A percentile compares a stretch with the other conserved stretches of the same genome.
Evolutionary conservation across 257 asterid genomes (phyloP).

Genomic region (Lithospermum erythrorhizon): DNA sequence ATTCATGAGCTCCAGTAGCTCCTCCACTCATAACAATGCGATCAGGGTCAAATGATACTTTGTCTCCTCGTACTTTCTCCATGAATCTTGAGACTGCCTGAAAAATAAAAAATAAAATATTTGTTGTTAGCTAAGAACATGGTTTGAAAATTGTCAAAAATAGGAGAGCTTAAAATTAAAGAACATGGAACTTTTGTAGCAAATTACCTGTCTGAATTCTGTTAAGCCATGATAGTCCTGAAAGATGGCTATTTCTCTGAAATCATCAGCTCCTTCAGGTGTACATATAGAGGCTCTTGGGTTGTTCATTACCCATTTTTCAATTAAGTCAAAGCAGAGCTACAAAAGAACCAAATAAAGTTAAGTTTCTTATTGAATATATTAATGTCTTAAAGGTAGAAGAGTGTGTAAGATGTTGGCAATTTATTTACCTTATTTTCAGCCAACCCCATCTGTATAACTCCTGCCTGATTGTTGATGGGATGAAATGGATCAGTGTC

Average conservation of each 20-base stretch:
- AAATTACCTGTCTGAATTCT: slow-evolving; percentile 10
- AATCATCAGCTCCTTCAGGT: slow-evolving; percentile 3
- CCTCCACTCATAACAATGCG: slow-evolving; percentile 18
- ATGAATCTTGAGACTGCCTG: slow-evolving; percentile 15
- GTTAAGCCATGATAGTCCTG: slow-evolving; percentile 16
- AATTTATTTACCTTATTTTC: not conserved
- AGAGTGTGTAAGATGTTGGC: not conserved
- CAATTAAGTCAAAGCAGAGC: slow-evolving; percentile 15
- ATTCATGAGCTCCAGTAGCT: slow-evolving; percentile 16
- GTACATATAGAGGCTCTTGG: slow-evolving; percentile 14
- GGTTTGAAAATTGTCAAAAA: not conserved
- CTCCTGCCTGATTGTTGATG: not conserved
- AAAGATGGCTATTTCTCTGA: slow-evolving; percentile 11
- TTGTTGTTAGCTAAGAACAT: no score
- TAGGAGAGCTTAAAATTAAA: not conserved
- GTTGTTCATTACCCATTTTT: slow-evolving; percentile 14
- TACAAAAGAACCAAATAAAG: not conserved
- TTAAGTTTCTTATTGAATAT: no score
- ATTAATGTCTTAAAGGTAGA: not conserved
- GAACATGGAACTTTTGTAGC: not conserved
- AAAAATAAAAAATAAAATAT: not conserved
- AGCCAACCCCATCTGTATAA: slow-evolving; percentile 1
- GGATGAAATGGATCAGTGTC: not conserved
- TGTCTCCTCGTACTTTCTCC: slow-evolving; percentile 12
- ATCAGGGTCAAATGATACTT: slow-evolving; percentile 1